phyloP scores from a whole-genome alignment of 2,329 filamentous ascomycete species.

The Trichophyton verrucosum region DNA sequence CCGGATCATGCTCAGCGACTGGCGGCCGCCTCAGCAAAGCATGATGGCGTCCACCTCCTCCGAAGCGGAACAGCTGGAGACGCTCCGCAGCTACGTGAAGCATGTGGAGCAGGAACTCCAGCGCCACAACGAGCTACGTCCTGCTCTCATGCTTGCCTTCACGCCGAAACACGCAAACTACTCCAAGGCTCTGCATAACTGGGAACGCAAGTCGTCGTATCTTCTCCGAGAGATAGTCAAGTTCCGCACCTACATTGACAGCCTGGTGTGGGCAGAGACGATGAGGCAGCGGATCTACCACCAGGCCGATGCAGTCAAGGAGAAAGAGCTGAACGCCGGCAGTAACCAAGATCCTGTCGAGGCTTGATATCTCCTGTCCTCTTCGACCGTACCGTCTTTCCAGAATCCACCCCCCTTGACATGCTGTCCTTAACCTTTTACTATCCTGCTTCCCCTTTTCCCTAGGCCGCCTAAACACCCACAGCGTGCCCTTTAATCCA shows the following conservation, averaged over 20 bases:
- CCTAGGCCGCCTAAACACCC: neutral
- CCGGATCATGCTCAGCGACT: slow-evolving; percentile 70
- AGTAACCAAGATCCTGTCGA: neutral
- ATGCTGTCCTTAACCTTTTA: neutral
- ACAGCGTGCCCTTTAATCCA: neutral
- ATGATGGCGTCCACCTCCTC: slow-evolving; percentile 69
- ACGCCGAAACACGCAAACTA: slow-evolving; percentile 72
- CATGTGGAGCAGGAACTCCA: slow-evolving; percentile 76
- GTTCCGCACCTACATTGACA: slow-evolving; percentile 89
- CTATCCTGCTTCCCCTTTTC: neutral
- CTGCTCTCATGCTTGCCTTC: slow-evolving; percentile 79
- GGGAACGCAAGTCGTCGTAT: slow-evolving; percentile 92
- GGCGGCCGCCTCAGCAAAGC: slow-evolving; percentile 78
- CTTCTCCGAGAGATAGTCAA: slow-evolving; percentile 90
- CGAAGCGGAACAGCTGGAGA: slow-evolving; percentile 69
- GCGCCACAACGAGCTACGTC: slow-evolving; percentile 75
- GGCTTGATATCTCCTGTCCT: neutral
- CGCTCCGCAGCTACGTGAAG: slow-evolving; percentile 65
- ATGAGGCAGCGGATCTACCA: slow-evolving; percentile 62
- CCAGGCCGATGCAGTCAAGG: slow-evolving; percentile 13
- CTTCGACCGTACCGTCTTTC: neutral
- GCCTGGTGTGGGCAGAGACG: slow-evolving; percentile 56
- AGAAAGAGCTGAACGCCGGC: neutral
- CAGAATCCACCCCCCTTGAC: neutral
- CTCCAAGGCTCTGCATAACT: slow-evolving; percentile 80